These are phyloP conservation scores for Cyathus striatus DNA, from an alignment of 768 basidiomycete genomes.

Conservation along the genomic window DNA sequence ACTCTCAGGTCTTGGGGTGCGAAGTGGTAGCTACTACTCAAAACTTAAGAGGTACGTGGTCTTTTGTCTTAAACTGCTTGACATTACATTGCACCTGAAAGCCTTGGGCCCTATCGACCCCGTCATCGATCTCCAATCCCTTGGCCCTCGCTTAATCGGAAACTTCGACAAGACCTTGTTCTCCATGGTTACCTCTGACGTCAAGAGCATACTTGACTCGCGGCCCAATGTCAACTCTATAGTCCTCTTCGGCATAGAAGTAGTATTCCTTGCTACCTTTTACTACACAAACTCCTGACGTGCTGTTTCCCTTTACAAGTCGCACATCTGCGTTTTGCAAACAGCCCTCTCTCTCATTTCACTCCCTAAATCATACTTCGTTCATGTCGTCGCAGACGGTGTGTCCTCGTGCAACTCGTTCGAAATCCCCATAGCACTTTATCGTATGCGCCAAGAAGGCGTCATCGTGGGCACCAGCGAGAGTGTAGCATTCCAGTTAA, in stretches of 20 bases:
- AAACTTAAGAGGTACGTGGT: slow-evolving; percentile 61
- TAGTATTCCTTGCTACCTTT: slow-evolving; percentile 16
- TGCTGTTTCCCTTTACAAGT: no score
- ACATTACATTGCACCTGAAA: slow-evolving; percentile 16
- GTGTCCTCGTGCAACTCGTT: slow-evolving; percentile 78
- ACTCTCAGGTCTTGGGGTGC: slow-evolving; percentile 50
- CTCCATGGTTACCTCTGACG: slow-evolving; percentile 77
- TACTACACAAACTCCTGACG: no score
- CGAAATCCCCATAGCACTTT: slow-evolving; percentile 75
- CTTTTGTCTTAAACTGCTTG: slow-evolving; percentile 1
- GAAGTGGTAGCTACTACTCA: slow-evolving; percentile 84
- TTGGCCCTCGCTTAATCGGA: slow-evolving; percentile 54
- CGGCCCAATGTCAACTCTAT: slow-evolving; percentile 50
- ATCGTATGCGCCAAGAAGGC: slow-evolving; percentile 65
- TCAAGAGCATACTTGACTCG: slow-evolving; percentile 43
- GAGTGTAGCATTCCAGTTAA: slow-evolving; percentile 72
- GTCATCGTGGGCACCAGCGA: slow-evolving; percentile 79
- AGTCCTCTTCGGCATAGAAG: slow-evolving; percentile 88
- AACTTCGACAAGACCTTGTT: slow-evolving; percentile 77
- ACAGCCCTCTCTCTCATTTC: slow-evolving; percentile 66
- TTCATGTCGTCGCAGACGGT: slow-evolving; percentile 78
- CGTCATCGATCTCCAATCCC: slow-evolving; percentile 48
- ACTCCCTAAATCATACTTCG: slow-evolving; percentile 27
- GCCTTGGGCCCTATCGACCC: slow-evolving; percentile 67
- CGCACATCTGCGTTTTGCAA: slow-evolving; percentile 88